A percentile compares a stretch with the other conserved stretches of the same genome.
Conservation (phyloP, 495 filamentous ascomycete genomes). For the Hypoxylon rickii region DNA sequence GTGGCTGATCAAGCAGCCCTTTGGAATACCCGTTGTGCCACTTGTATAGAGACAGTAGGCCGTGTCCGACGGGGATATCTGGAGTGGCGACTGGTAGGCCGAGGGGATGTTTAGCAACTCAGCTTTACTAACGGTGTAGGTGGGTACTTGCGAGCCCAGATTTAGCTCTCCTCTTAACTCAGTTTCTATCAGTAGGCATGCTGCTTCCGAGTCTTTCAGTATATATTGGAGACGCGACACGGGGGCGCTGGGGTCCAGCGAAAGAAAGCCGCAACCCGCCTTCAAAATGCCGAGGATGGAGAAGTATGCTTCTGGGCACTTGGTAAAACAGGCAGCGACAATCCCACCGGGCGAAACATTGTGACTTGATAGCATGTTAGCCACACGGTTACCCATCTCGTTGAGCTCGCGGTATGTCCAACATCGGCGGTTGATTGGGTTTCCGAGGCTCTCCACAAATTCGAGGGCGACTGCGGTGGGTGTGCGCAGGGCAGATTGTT, state of each 20-base stretch:
- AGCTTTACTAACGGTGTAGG: constrained; percentile 43
- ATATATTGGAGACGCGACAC: constrained; percentile 67
- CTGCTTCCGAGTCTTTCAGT: constrained; percentile 62
- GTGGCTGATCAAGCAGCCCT: constrained; percentile 77
- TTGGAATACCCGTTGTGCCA: constrained; percentile 80
- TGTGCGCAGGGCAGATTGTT: constrained; percentile 46
- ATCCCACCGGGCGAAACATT: constrained; percentile 54
- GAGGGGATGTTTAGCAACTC: constrained; percentile 34
- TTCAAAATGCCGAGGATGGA: constrained; percentile 81
- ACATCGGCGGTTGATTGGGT: constrained; percentile 38
- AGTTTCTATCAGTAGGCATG: constrained; percentile 52
- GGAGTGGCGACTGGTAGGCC: constrained; percentile 10
- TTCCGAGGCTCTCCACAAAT: constrained; percentile 55
- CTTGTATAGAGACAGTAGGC: constrained; percentile 82
- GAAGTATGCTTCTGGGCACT: constrained; percentile 77
- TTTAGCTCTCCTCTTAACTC: constrained; percentile 30
- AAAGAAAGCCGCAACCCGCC: constrained; percentile 80
- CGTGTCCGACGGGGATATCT: constrained; percentile 50
- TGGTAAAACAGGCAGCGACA: constrained; percentile 80
- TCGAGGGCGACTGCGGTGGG: constrained; percentile 60
- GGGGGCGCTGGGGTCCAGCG: constrained; percentile 69
- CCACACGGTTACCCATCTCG: constrained; percentile 62
- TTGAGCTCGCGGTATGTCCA: constrained; percentile 71
- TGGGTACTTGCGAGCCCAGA: constrained; percentile 35
- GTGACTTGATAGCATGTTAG: constrained; percentile 52